These are phyloP conservation scores for Rosa rugosa DNA, from an alignment of 306 rosid genomes.

Conservation along the genomic window DNA sequence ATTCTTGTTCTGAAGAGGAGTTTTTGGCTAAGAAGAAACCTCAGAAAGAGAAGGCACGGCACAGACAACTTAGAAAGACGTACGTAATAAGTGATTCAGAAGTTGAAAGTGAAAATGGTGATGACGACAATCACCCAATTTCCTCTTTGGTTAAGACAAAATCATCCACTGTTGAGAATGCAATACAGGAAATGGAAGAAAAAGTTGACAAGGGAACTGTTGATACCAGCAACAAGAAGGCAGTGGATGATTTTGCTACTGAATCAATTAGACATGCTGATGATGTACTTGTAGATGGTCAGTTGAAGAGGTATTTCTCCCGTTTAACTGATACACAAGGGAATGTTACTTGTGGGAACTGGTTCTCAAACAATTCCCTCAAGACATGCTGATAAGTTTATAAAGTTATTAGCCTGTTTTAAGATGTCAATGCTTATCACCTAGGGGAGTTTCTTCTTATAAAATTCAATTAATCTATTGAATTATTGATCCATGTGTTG, in stretches of 20 bases:
- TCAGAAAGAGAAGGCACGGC: slow-evolving; percentile 27
- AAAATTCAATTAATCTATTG: neutral
- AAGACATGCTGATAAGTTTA: neutral
- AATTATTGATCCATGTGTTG: slow-evolving; percentile 23
- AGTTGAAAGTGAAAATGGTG: slow-evolving; percentile 39
- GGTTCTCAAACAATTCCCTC: neutral
- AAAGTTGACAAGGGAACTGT: slow-evolving; percentile 26
- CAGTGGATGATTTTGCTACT: slow-evolving; percentile 30
- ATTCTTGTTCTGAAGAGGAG: slow-evolving; percentile 40
- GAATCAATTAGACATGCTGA: slow-evolving; percentile 30
- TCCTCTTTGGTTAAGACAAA: slow-evolving; percentile 45
- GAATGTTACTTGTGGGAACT: neutral
- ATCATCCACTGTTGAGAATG: slow-evolving; percentile 27
- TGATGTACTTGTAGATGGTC: slow-evolving; percentile 35
- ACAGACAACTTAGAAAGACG: slow-evolving; percentile 54
- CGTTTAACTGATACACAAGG: neutral
- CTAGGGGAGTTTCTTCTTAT: neutral
- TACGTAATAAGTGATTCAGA: slow-evolving; percentile 48
- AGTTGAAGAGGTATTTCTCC: slow-evolving; percentile 30
- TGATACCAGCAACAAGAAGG: slow-evolving; percentile 36
- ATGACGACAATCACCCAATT: slow-evolving; percentile 49
- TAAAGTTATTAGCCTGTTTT: neutral
- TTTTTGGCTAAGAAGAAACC: slow-evolving; percentile 32
- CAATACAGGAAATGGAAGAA: slow-evolving; percentile 36
- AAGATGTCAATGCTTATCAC: neutral